These are phyloP conservation scores for Mortierella sp. DNA, from an alignment of 371 early-diverging fungal genomes.

Conservation along the genomic window DNA sequence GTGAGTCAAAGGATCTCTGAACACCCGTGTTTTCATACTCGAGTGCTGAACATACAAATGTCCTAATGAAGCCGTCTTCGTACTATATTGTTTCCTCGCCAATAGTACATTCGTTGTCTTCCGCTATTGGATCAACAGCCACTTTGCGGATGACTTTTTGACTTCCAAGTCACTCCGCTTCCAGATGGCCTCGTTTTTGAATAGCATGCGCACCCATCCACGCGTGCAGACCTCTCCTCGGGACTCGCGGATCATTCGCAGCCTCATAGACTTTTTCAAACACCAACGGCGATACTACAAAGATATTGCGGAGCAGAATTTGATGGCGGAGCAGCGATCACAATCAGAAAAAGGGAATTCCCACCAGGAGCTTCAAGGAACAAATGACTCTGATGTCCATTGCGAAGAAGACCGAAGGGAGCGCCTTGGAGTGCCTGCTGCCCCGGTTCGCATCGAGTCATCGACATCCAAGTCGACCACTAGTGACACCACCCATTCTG, in stretches of 20 bases:
- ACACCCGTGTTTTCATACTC: background rate
- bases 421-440: conserved; percentile 4
- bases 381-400: background rate
- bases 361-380: too few species aligned
- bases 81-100: too few species aligned
- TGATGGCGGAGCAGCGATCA: conserved; percentile 6
- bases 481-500: background rate
- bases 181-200: conserved; percentile 60
- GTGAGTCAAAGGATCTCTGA: conserved; percentile 8
- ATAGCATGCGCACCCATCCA: conserved; percentile 58
- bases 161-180: conserved; percentile 62
- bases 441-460: background rate
- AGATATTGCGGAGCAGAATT: conserved; percentile 20
- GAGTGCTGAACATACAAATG: too few species aligned
- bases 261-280: conserved; percentile 49
- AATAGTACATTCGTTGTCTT: conserved; percentile 68
- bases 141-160: conserved; percentile 73
- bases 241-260: conserved; percentile 66
- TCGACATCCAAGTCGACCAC: background rate
- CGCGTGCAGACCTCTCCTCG: conserved; percentile 57
- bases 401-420: conserved; percentile 6
- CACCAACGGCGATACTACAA: conserved; percentile 31
- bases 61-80: too few species aligned
- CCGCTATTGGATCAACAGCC: conserved; percentile 74
- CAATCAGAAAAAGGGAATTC: background rate